Base-by-base conservation (phyloP, 2,329 filamentous ascomycete species). In the Calonectria pseudoturangicola region DNA sequence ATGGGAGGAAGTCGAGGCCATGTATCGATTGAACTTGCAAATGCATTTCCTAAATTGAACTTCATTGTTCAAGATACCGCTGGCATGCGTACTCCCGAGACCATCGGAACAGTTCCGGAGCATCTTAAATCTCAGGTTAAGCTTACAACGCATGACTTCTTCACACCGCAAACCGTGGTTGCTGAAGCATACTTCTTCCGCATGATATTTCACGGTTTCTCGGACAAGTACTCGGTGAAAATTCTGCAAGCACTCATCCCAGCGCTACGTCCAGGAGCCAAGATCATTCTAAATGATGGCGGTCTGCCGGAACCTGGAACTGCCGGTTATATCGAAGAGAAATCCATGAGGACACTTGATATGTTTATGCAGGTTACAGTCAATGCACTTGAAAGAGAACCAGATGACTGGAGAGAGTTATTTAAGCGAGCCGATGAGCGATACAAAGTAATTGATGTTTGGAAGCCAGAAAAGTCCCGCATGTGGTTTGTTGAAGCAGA, bases 1-100 rank as follows among this genome's bases (percentile, higher is more conserved):
- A 70, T 81, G 67, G 79, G 78, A 16, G 79, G 79, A 5, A 77
- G 71, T 27, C 70, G 77, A 39, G 79, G 79, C 25, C 73, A 75
- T 27, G 74, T 80, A 2, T 74, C 79, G 9, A 63, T 79, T 50
- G 76, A 76, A 16, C 65, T 80, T 12, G 79, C 79, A 27, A 74
- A 79, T 54, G 68, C 74, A 6, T 81, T 77, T 56, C 79, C 79
- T 12, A 43, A 41, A 10, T 68, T 81, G 3, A 75, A 72, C 18
- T 90, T 90, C 76, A 79, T 89, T 8, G 89, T 89, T 12, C 87
- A 89, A 76, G 88, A 90, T 69, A 82, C 87, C 4, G 76, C 80
- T 4, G 84, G 82, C 51, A 87, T 85, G 51, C 80, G 50, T 33
- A 63, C 73, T 13, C 66, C 73, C 16, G 45, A 66, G n/a, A 51